phyloP scores from a whole-genome alignment of 768 basidiomycete species.

The Filobasidium floriforme region DNA sequence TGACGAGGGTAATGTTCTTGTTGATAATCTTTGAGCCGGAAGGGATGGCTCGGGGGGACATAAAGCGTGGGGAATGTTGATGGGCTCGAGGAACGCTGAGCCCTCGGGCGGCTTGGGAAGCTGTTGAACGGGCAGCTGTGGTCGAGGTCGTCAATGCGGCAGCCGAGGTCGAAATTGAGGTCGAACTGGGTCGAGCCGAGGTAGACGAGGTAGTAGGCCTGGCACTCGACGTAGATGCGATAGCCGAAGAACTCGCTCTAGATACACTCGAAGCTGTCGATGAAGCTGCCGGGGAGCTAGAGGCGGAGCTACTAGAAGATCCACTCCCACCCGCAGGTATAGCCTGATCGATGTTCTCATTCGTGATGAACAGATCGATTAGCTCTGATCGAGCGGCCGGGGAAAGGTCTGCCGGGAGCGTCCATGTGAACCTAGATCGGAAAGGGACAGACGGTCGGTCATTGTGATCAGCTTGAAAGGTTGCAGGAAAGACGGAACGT shows the following conservation, averaged over 20 bases:
- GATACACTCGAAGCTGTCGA: not conserved
- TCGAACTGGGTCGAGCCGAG: not conserved
- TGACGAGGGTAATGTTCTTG: not conserved
- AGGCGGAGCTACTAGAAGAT: not conserved
- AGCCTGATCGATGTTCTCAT: conserved; percentile 6
- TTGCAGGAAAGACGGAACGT: no score
- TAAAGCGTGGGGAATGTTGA: no score
- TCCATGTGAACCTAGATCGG: conserved; percentile 2
- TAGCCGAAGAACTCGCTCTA: not conserved
- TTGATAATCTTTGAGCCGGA: not conserved
- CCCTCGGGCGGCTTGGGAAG: not conserved
- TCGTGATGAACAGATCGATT: conserved; percentile 1
- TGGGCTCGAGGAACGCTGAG: not conserved
- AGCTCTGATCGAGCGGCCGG: not conserved
- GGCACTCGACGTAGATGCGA: not conserved
- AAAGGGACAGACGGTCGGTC: no score
- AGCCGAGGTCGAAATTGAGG: not conserved
- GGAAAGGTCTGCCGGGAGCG: not conserved
- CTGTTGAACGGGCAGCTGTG: not conserved
- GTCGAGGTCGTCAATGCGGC: not conserved
- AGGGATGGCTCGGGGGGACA: not conserved
- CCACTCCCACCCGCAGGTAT: not conserved
- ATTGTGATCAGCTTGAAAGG: no score
- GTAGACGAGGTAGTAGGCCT: not conserved
- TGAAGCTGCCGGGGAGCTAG: not conserved